Evolutionary conservation across 2,329 filamentous ascomycete genomes (phyloP).

Genomic region (Pseudogymnoascus sp.): DNA sequence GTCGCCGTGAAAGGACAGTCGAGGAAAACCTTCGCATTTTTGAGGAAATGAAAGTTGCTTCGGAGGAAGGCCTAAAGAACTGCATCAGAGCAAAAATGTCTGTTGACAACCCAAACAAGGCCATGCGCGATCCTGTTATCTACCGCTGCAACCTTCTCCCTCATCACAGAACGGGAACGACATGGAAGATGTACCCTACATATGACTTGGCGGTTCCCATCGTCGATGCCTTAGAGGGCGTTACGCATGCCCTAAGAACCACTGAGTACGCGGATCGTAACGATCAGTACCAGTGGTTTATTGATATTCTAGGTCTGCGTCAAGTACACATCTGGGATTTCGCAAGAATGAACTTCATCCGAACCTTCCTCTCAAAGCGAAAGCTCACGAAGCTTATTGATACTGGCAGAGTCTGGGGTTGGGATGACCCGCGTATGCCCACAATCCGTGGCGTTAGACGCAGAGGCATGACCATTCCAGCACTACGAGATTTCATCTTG

Average conservation of each 20-base stretch:
- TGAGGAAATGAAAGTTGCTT: slow-evolving; percentile 86
- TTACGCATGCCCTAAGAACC: slow-evolving; percentile 75
- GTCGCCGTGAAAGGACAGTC: slow-evolving; percentile 66
- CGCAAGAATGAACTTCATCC: slow-evolving; percentile 74
- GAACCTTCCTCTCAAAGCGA: slow-evolving; percentile 75
- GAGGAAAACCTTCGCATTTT: slow-evolving; percentile 84
- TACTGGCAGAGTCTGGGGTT: slow-evolving; percentile 67
- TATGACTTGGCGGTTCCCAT: slow-evolving; percentile 83
- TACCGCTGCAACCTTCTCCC: slow-evolving; percentile 76
- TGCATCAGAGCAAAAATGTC: slow-evolving; percentile 95
- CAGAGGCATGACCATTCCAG: slow-evolving; percentile 71
- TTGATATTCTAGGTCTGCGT: slow-evolving; percentile 64
- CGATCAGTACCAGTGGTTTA: slow-evolving; percentile 80
- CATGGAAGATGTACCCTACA: slow-evolving; percentile 81
- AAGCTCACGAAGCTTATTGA: slow-evolving; percentile 81
- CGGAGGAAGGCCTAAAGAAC: slow-evolving; percentile 59
- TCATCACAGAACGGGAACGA: slow-evolving; percentile 72
- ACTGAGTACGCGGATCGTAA: slow-evolving; percentile 86
- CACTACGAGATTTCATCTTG: slow-evolving; percentile 74
- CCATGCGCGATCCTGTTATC: slow-evolving; percentile 92
- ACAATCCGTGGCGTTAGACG: slow-evolving; percentile 73
- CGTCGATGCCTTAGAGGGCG: slow-evolving; percentile 71
- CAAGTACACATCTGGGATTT: slow-evolving; percentile 82
- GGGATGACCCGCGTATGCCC: slow-evolving; percentile 83
- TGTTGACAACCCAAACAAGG: slow-evolving; percentile 86